Base-by-base conservation (phyloP, 1,284 basidiomycete genomes). In the Trichosporon faecale region DNA sequence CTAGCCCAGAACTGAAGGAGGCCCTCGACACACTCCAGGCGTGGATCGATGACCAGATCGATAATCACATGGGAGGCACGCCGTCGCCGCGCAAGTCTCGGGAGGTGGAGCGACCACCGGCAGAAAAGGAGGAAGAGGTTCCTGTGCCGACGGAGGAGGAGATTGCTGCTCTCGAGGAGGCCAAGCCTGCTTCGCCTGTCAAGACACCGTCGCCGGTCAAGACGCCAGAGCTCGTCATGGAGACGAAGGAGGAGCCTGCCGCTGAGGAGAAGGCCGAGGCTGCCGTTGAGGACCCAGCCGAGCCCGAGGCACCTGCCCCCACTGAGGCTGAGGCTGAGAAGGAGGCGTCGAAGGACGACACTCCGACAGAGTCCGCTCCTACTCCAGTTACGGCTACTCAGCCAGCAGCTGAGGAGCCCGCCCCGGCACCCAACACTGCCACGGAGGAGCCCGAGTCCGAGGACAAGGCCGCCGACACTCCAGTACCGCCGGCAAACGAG, bases 21-120 rank as follows among this genome's bases (percentile, higher is more conserved):
- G 70, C 70, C 9, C 67, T 77, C 25, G 66, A 71, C 9, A 64
- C 75, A 29, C 66, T 78, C 25, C 23, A 65, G 2, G 25, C 61
- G 5, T 78, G 78, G 78, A 66, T 79, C 31, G 65, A 74, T 9
- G 68, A 74, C 31, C 70, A 77, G 66, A 27, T 57, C 16, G 69
- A 55, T 44, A 57, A 40, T 16, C 49, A 66, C 16, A 33, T 52
- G 55, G 55, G 21, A 5, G 35, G 44, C 57, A 31, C 31, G 52
- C 49, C 65, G 23, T 37, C 49, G 23, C 65, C 63, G 14, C 35
- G n/a, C 21, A 64, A 40, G 63, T 29, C 29, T 6, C 8, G 18
- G 12, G 27, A 33, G 29, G 60, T 16, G 27, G 60, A 31, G 27
- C 60, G 64, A 9, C 64, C 40, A 49, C 29, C n/a, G 49, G n/a